phyloP scores from a whole-genome alignment of 2,329 filamentous ascomycete species.

The Hyphodiscus sp. region DNA sequence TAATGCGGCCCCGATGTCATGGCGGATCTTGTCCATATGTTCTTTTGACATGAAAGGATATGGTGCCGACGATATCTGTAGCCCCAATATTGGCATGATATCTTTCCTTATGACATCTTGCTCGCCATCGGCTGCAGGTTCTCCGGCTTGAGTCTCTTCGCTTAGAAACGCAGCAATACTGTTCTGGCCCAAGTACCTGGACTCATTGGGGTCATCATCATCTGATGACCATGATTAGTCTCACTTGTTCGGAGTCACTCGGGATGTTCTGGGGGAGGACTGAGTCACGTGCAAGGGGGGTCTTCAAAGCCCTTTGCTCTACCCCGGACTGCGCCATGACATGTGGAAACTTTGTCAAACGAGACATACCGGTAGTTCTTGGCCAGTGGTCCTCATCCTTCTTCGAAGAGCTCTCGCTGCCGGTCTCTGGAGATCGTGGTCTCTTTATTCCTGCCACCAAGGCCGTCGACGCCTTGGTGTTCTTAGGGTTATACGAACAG shows the following conservation, averaged over 20 bases:
- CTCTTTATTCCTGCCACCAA: constrained; percentile 23
- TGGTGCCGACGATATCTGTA: constrained; percentile 56
- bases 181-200: constrained; percentile 60
- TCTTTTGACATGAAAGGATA: constrained; percentile 61
- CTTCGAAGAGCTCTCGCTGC: constrained; percentile 22
- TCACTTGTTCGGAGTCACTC: constrained; percentile 1
- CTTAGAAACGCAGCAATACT: constrained; percentile 60
- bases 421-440: constrained; percentile 18
- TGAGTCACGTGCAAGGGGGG: not conserved
- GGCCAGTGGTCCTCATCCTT: constrained; percentile 29
- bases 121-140: constrained; percentile 44
- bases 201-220: constrained; percentile 48
- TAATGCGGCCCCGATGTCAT: constrained; percentile 54
- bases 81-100: constrained; percentile 58
- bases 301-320: not conserved
- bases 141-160: constrained; percentile 46
- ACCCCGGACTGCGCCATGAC: not conserved
- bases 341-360: not conserved
- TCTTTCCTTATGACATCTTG: constrained; percentile 48
- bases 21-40: constrained; percentile 52
- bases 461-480: constrained; percentile 21
- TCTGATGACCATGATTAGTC: constrained; percentile 27
- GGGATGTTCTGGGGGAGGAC: not conserved
- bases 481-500: constrained; percentile 62
- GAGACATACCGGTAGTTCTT: constrained; percentile 26